These are phyloP conservation scores for Omphalea diandra DNA, from an alignment of 441 rosid genomes.

Conservation along the genomic window DNA sequence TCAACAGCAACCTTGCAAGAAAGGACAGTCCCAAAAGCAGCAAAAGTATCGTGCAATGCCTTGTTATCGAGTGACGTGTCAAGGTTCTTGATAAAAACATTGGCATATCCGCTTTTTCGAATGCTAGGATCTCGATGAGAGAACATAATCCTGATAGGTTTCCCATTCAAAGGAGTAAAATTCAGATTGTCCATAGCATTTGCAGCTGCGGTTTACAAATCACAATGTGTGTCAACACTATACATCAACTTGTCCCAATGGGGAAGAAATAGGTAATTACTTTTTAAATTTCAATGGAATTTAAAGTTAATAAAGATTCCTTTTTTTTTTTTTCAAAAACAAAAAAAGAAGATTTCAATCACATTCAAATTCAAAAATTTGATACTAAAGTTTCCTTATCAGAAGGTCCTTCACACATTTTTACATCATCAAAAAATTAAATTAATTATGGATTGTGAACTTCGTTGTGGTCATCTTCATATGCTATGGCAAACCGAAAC, in stretches of 20 bases:
- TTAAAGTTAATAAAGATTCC: not conserved
- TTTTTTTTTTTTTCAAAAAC: too few relatives aligned
- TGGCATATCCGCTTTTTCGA: slow-evolving; percentile 62
- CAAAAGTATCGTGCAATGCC: slow-evolving; percentile 57
- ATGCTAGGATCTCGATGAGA: slow-evolving; percentile 76
- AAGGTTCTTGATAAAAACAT: slow-evolving; percentile 78
- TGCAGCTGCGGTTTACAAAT: slow-evolving; percentile 45
- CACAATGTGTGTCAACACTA: not conserved
- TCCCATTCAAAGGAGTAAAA: slow-evolving; percentile 58
- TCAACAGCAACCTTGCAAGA: slow-evolving; percentile 75
- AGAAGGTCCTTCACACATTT: not conserved
- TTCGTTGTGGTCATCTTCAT: too few relatives aligned
- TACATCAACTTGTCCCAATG: not conserved
- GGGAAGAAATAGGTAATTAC: not conserved
- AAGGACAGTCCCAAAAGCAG: slow-evolving; percentile 55
- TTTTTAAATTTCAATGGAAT: not conserved
- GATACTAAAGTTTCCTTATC: not conserved
- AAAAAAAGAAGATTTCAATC: not conserved
- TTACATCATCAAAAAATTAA: not conserved
- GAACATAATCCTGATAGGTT: slow-evolving; percentile 73
- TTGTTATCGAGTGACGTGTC: slow-evolving; percentile 59
- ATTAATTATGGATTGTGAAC: too few relatives aligned
- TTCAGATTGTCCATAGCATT: slow-evolving; percentile 58
- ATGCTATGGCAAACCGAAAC: too few relatives aligned
- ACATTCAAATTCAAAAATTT: not conserved